Evolutionary conservation across 345 rosid genomes (phyloP), one percentile per base, ranked within the genome.

Genomic region (Citrus hindsii): DNA sequence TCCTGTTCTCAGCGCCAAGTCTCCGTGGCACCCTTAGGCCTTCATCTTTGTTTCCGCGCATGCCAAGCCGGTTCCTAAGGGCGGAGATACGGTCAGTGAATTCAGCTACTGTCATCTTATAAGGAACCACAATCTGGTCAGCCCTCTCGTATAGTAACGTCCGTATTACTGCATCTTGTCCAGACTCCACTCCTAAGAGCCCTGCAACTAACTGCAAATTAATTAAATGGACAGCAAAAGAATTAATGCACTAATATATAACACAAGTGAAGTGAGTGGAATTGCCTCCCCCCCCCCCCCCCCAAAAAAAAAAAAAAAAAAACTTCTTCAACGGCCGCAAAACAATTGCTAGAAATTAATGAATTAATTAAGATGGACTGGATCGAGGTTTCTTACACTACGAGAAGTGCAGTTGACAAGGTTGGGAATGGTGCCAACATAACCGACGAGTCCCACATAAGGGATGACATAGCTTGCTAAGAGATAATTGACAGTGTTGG

Each of bases 101-200:
- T 24, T 85, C 80, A 2, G 89, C 86, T 60, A 88, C 90, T 0
- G 87, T 88, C 2, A 80, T 4, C 32, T 66, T 7, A 72, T 90
- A 88, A 0, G 90, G 91, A 8, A 0, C 6, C 73, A 88, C 91
- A 25, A 0, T 69, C 64, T 82, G 72, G 0, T 77, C 0, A 0
- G 88, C 88, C 74, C 70, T 87, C 81, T 82, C 83, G 76, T 87
- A 89, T 0, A 93, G 80, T 27, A 90, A 66, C 19, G 93, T 42
- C 78, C 93, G 77, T 70, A 92, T 64, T 14, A 87, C 92, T 22
- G 87, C 93, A 75, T 93, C 98, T 78, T 93, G 97, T 28, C 90
- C 96, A 2, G 92, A 74, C 79, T 92, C 97, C 71, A 87, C 90
- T 0, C 91, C 95, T 78, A 89, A 73, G 21, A 93, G 84, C 5